Percentiles rank a stretch among this genome's conserved stretches.
phyloP scores from a whole-genome alignment of 345 rosid genomes.

The Eucalyptus sp. region DNA sequence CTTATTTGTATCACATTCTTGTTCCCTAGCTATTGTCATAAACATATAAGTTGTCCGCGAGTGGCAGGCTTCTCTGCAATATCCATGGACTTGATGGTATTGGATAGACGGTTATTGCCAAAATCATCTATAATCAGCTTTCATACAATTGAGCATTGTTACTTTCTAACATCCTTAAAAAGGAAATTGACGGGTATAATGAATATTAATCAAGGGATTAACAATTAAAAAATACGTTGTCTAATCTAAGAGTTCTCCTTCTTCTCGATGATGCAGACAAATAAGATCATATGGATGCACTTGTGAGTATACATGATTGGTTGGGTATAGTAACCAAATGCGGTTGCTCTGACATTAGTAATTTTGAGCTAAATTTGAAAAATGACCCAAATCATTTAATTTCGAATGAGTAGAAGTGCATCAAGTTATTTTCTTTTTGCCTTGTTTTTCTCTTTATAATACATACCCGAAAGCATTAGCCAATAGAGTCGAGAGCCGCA shows the following conservation, averaged over 20 bases:
- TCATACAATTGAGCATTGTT: background rate
- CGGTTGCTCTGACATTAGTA: background rate
- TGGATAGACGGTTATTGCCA: too few species aligned
- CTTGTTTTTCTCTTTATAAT: too few species aligned
- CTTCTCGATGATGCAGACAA: background rate
- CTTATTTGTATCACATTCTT: too few species aligned
- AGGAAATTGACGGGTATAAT: background rate
- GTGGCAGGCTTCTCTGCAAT: too few species aligned
- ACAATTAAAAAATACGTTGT: too few species aligned
- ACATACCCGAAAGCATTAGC: background rate
- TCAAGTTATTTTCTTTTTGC: background rate
- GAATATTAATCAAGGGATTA: too few species aligned
- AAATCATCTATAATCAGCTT: too few species aligned
- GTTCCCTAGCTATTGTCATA: too few species aligned
- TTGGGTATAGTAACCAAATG: background rate
- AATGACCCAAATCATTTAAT: background rate
- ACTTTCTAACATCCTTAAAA: background rate
- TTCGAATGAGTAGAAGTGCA: too few species aligned
- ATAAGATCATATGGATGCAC: too few species aligned
- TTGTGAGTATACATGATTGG: background rate
- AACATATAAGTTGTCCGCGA: too few species aligned
- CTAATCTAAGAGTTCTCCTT: background rate
- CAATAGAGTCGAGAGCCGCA: background rate
- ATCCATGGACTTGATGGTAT: background rate
- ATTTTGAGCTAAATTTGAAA: background rate